Base-by-base conservation (phyloP, 768 basidiomycete species). In the Serendipita indica region DNA sequence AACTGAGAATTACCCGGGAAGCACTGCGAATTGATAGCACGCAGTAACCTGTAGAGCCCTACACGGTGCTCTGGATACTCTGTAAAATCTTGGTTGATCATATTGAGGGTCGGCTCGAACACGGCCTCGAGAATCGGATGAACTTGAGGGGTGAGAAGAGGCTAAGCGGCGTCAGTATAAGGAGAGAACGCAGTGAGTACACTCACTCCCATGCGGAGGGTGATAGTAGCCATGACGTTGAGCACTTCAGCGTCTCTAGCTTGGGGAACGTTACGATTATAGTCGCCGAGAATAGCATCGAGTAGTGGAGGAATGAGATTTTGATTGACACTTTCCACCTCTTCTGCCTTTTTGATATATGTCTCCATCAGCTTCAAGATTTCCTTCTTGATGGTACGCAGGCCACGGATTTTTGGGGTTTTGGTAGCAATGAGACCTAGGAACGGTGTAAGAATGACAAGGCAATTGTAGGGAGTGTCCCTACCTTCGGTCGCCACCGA, bases 31-130 rank as follows among this genome's bases (percentile, higher is more conserved):
- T 97, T 92, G 70, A 96, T 93, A 2, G 89, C 84, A 60, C 92
- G 83, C 43, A 99, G 76, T 60, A 99, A 78, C 71, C 89, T 92
- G 79, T 90, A 99, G 80, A 99, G 94, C 58, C 92, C 94, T 37
- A 85, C 83, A 60, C 96, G 88, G 69, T 98, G 94, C 69, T 99
- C 96, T 6, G 96, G 96, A 74, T 79, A 99, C 71, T 98, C 96
- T n/a, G 93, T 75, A 64, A 98, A 94, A 74, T 99, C 94, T 77
- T 96, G 89, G 71, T 97, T 98, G 69, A 99, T 99, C 96, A 98
- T 99, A 65, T 83, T 85, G 60, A 99, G 73, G 3, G 96, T 99
- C 41, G 89, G 88, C 70, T 97, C 93, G 67, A 99, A 98, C 49
- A 98, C 89, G 7, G 94, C 92, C 66, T 98, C 94, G 54, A 99